These are phyloP conservation scores for Penicillium rolfsii DNA, from an alignment of 2,329 filamentous ascomycete genomes.

Conservation along the genomic window DNA sequence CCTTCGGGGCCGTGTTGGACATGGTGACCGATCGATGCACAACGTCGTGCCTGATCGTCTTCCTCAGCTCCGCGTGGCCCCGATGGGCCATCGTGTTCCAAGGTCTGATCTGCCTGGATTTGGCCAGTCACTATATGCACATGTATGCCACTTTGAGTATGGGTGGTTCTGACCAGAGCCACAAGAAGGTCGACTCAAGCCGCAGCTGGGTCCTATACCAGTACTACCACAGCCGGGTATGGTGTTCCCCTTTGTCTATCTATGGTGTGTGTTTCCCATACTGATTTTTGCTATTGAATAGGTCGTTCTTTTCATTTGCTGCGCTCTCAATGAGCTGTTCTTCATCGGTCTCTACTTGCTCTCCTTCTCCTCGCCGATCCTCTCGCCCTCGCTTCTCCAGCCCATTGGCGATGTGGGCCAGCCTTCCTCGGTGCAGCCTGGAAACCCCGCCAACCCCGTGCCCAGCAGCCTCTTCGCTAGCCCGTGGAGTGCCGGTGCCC, in stretches of 20 bases:
- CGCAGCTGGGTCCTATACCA: slow-evolving; percentile 88
- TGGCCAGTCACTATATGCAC: slow-evolving; percentile 97
- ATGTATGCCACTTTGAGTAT: slow-evolving; percentile 96
- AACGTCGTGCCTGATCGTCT: slow-evolving; percentile 91
- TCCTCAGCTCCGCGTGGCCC: slow-evolving; percentile 91
- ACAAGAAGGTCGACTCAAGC: slow-evolving; percentile 91
- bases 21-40: slow-evolving; percentile 99
- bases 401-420: slow-evolving; percentile 57
- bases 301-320: slow-evolving; percentile 90
- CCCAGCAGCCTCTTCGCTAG: slow-evolving; percentile 79
- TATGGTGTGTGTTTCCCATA: background rate
- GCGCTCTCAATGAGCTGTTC: slow-evolving; percentile 90
- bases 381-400: slow-evolving; percentile 80
- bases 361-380: slow-evolving; percentile 87
- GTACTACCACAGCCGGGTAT: slow-evolving; percentile 96
- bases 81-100: slow-evolving; percentile 95
- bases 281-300: slow-evolving; percentile 42
- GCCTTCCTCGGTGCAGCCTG: slow-evolving; percentile 61
- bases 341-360: slow-evolving; percentile 98
- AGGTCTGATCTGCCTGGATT: slow-evolving; percentile 84
- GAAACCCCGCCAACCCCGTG: slow-evolving; percentile 68
- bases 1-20: slow-evolving; percentile 94
- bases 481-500: slow-evolving; percentile 87
- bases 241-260: background rate
- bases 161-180: slow-evolving; percentile 76